Evolutionary conservation across 2,329 filamentous ascomycete species (phyloP).

Genomic region (Arthroderma sp.): DNA sequence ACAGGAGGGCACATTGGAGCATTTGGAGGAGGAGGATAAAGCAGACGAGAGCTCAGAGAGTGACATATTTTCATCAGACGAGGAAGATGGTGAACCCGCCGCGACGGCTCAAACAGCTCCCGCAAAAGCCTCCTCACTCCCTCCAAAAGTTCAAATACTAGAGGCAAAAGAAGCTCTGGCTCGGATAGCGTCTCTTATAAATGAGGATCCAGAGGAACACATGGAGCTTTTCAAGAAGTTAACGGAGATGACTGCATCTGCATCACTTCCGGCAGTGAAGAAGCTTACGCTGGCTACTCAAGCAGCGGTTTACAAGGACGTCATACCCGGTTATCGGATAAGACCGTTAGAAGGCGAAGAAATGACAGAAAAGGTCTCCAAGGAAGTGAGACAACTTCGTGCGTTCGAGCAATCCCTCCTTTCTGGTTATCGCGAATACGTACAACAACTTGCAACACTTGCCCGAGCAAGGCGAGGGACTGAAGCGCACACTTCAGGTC

Average conservation of each 20-base stretch:
- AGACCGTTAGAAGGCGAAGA: conserved; percentile 65
- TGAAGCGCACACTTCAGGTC: conserved; percentile 25
- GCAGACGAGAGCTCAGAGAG: conserved; percentile 29
- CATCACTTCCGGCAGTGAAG: conserved; percentile 55
- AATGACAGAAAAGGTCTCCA: conserved; percentile 69
- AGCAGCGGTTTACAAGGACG: conserved; percentile 82
- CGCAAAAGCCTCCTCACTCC: conserved; percentile 47
- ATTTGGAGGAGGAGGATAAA: conserved; percentile 38
- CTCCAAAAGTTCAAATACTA: conserved; percentile 66
- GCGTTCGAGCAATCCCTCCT: conserved; percentile 81
- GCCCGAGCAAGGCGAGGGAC: conserved; percentile 45
- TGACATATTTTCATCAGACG: conserved; percentile 51
- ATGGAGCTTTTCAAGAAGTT: conserved; percentile 65
- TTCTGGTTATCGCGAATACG: conserved; percentile 69
- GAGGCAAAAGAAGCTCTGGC: conserved; percentile 89
- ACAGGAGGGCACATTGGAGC: conserved; percentile 59
- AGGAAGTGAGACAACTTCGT: conserved; percentile 73
- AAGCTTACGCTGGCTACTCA: conserved; percentile 81
- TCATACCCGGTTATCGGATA: conserved; percentile 94
- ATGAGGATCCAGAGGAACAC: conserved; percentile 89
- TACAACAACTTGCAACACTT: conserved; percentile 60
- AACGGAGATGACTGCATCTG: conserved; percentile 59
- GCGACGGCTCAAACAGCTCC: conserved; percentile 33
- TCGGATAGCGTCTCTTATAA: conserved; percentile 64
- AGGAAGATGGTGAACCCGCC: conserved; percentile 43